Conservation (phyloP, 2,329 filamentous ascomycete genomes). For the Penicillium sp. region DNA sequence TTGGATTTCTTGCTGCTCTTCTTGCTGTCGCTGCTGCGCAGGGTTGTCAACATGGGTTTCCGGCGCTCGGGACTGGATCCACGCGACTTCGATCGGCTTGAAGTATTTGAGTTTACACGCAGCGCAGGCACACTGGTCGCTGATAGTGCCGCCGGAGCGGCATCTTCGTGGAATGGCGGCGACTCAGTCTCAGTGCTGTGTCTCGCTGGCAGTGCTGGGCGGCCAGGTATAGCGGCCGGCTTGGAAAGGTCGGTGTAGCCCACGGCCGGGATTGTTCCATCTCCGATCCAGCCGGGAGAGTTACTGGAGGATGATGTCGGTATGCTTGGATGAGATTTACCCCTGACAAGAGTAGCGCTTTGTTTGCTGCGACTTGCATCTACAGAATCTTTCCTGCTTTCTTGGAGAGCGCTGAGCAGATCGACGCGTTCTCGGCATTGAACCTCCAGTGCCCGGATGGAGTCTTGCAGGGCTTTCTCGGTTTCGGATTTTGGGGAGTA, state of each 20-base stretch:
- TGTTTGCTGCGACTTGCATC: slow-evolving; percentile 24
- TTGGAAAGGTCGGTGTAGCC: slow-evolving; percentile 78
- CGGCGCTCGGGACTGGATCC: slow-evolving; percentile 60
- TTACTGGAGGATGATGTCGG: slow-evolving; percentile 21
- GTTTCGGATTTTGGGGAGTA: slow-evolving; percentile 73
- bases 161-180: slow-evolving; percentile 15
- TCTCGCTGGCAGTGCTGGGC: slow-evolving; percentile 24
- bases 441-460: slow-evolving; percentile 74
- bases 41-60: slow-evolving; percentile 56
- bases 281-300: slow-evolving; percentile 64
- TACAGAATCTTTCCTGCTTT: slow-evolving; percentile 54
- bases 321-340: slow-evolving; percentile 24
- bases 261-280: slow-evolving; percentile 75
- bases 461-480: slow-evolving; percentile 76
- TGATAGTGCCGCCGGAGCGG: slow-evolving; percentile 10
- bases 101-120: slow-evolving; percentile 30
- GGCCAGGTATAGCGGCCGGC: slow-evolving; percentile 58
- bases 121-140: slow-evolving; percentile 19
- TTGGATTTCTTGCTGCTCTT: slow-evolving; percentile 46
- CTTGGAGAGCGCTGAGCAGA: slow-evolving; percentile 73
- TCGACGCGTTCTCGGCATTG: slow-evolving; percentile 94
- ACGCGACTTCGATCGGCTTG: slow-evolving; percentile 47
- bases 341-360: slow-evolving; percentile 27
- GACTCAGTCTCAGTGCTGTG: slow-evolving; percentile 26
- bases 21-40: slow-evolving; percentile 48